Conservation (phyloP, 208 protist genomes). For the Porcisia deanei region DNA sequence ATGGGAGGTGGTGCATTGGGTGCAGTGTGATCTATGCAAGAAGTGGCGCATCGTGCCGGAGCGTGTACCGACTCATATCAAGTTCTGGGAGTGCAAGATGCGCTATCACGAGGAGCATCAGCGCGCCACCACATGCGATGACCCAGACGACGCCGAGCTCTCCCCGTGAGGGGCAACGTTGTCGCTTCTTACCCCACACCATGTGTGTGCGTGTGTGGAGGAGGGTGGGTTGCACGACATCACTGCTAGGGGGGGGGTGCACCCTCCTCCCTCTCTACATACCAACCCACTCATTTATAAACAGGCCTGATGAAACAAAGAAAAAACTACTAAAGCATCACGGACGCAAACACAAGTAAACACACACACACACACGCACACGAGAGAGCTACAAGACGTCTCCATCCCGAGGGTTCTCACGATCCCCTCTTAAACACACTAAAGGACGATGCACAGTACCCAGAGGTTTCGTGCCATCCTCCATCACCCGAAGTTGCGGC, state of each 20-base stretch:
- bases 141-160: slow-evolving; percentile 63
- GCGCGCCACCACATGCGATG: slow-evolving; percentile 55
- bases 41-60: slow-evolving; percentile 86
- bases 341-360: not conserved
- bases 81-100: slow-evolving; percentile 74
- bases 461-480: too few relatives aligned
- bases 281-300: not conserved
- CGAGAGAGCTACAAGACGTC: too few relatives aligned
- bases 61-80: slow-evolving; percentile 30
- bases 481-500: too few relatives aligned
- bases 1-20: slow-evolving; percentile 74
- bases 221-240: too few relatives aligned
- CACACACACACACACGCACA: not conserved
- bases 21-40: slow-evolving; percentile 77
- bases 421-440: too few relatives aligned
- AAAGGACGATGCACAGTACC: too few relatives aligned
- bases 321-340: not conserved
- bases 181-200: not conserved
- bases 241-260: too few relatives aligned
- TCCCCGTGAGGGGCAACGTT: slow-evolving; percentile 16
- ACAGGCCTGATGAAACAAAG: not conserved
- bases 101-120: slow-evolving; percentile 40
- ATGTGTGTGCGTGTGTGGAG: too few relatives aligned
- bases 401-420: too few relatives aligned
- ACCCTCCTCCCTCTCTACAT: not conserved